Evolutionary conservation across 495 filamentous ascomycete species (phyloP).

Genomic region (Neurospora pannonica): DNA sequence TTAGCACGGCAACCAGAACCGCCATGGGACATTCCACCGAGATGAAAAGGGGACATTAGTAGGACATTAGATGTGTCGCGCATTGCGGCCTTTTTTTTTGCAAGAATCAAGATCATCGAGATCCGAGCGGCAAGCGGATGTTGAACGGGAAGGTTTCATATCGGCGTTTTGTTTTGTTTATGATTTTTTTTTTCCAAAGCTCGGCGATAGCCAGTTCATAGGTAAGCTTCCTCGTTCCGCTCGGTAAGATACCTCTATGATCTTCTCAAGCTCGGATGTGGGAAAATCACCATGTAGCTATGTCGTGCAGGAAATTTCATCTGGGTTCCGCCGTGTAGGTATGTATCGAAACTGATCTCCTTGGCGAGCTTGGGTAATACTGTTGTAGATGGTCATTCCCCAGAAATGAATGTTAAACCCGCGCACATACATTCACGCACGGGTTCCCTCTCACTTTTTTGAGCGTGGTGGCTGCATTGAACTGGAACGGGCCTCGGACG

Average conservation of each 20-base stretch:
- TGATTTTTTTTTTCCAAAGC: background rate
- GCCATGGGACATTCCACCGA: background rate
- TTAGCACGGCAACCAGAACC: background rate
- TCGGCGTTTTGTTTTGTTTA: background rate
- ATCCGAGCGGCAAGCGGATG: background rate
- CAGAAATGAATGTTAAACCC: background rate
- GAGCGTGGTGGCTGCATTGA: background rate
- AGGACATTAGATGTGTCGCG: background rate
- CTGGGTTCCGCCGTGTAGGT: background rate
- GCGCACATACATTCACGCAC: background rate
- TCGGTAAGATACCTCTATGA: background rate
- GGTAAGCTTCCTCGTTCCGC: background rate
- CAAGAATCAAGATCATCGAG: background rate
- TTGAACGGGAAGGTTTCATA: background rate
- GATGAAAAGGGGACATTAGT: background rate
- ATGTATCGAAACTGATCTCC: background rate
- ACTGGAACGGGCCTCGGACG: background rate
- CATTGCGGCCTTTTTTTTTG: background rate
- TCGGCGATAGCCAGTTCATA: background rate
- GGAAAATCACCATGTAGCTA: background rate
- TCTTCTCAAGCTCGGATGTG: background rate
- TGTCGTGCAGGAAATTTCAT: background rate
- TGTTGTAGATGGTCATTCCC: background rate
- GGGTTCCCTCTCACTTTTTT: background rate
- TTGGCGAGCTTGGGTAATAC: background rate